phyloP scores from a whole-genome alignment of 257 asterid species.

The Lantana camara region DNA sequence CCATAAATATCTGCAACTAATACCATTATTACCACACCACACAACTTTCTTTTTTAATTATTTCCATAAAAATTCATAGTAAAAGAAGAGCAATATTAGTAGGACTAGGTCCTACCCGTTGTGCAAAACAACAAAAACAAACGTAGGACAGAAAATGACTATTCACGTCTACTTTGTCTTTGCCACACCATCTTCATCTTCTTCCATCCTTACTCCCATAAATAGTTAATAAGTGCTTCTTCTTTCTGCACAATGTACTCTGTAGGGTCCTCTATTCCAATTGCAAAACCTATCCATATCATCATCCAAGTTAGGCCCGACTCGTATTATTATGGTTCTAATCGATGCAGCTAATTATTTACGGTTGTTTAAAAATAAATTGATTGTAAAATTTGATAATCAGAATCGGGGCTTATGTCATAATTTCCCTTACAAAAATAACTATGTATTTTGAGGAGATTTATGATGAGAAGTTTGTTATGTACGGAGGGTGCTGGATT shows the following conservation, averaged over 20 bases:
- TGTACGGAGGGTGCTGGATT: slow-evolving; percentile 39
- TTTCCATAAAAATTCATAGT: not conserved
- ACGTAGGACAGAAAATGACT: slow-evolving; percentile 30
- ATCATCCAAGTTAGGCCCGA: no score
- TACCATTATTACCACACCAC: not conserved
- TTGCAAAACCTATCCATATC: not conserved
- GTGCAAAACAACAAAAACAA: slow-evolving; percentile 26
- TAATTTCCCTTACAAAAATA: no score
- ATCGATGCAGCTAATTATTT: not conserved
- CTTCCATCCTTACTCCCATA: slow-evolving; percentile 25
- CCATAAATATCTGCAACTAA: not conserved
- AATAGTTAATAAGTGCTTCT: slow-evolving; percentile 25
- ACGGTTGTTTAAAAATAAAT: no score
- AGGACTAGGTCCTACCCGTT: slow-evolving; percentile 18
- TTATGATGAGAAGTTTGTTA: not conserved
- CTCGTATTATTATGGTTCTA: no score
- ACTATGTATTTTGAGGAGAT: not conserved
- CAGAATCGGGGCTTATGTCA: no score
- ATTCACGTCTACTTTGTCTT: slow-evolving; percentile 11
- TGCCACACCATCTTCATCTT: slow-evolving; percentile 4
- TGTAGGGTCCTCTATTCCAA: slow-evolving; percentile 5
- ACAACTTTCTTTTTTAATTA: not conserved
- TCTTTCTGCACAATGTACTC: slow-evolving; percentile 21
- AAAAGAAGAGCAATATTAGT: not conserved
- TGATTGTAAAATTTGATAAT: no score